Evolutionary conservation across 768 basidiomycete species (phyloP).

Genomic region (Amanita inopinata): DNA sequence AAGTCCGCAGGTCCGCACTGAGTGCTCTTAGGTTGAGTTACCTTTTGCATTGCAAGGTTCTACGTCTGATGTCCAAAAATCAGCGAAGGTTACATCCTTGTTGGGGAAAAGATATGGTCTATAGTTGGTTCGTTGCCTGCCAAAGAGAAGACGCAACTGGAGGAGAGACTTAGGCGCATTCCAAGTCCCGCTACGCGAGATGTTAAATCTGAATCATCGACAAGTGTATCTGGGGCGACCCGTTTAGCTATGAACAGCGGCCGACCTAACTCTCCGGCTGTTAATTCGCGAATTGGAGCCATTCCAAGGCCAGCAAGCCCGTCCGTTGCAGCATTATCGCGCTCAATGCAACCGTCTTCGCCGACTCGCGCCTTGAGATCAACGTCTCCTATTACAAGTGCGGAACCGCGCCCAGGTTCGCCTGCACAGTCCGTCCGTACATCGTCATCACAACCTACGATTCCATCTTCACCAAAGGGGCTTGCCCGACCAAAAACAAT

Average conservation of each 20-base stretch:
- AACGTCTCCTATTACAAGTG: slow-evolving; percentile 31
- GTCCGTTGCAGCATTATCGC: slow-evolving; percentile 21
- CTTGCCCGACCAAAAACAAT: slow-evolving; percentile 53
- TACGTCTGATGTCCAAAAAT: slow-evolving; percentile 10
- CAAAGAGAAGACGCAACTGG: slow-evolving; percentile 89
- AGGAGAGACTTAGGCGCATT: slow-evolving; percentile 81
- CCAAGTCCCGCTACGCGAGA: slow-evolving; percentile 49
- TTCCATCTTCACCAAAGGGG: slow-evolving; percentile 33
- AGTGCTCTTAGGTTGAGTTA: slow-evolving; percentile 61
- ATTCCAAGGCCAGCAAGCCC: slow-evolving; percentile 20
- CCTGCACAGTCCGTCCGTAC: slow-evolving; percentile 25
- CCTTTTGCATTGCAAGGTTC: slow-evolving; percentile 2
- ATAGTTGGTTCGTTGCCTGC: slow-evolving; percentile 65
- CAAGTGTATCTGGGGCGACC: slow-evolving; percentile 35
- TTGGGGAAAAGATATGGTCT: slow-evolving; percentile 82
- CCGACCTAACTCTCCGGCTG: slow-evolving; percentile 11
- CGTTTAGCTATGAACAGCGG: slow-evolving; percentile 18
- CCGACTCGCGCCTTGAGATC: slow-evolving; percentile 31
- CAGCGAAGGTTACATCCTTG: slow-evolving; percentile 74
- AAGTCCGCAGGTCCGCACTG: slow-evolving; percentile 82
- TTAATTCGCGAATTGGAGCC: slow-evolving; percentile 12
- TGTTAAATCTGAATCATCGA: slow-evolving; percentile 23
- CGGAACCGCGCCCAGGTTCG: slow-evolving; percentile 29
- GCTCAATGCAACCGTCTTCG: slow-evolving; percentile 37
- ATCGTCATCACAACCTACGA: slow-evolving; percentile 15